Base-by-base conservation (phyloP, 2,329 filamentous ascomycete species). In the Pochonia chlamydosporia region DNA sequence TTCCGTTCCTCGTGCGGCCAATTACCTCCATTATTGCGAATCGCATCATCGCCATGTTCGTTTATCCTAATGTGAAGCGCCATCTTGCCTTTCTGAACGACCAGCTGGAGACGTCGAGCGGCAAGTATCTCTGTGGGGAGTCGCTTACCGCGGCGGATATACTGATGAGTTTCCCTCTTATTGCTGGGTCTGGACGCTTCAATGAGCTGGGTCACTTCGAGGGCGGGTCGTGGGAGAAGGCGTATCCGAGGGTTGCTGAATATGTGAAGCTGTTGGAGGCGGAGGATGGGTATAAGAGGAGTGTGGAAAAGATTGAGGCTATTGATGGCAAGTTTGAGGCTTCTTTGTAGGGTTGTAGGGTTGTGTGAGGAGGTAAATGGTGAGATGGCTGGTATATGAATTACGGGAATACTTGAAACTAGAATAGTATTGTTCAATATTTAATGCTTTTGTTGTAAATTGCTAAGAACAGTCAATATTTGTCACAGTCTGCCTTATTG, bases 1-100 rank as follows among this genome's bases (percentile, higher is more conserved):
- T 79, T 2, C 77, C 77, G 14, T 79, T 78, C 62, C 67, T 76
- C 55, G 62, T 79, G 52, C 72, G 76, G 1, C 76, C 76, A 49
- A 64, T 81, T 48, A 75, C 76, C 3, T 56, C 63, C 16, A 54
- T 69, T 46, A 67, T 78, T 9, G 73, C 71, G 36, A 60, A 64
- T 53, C 62, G 59, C 52, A 56, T 70, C 54, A 67, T 73, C 43
- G 55, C 59, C 43, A 58, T 59, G 44, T 68, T 72, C 50, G 60
- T 78, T 46, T 58, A 70, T 43, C 76, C 75, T 53, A 79, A 77
- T 56, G 54, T 71, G 44, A 69, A 69, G 55, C 62, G 57, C 50
- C 71, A 79, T 54, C 64, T 80, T 21, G 56, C 50, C n/a, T 67
- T 81, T 56, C 55, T 81, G 35, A 74, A 81, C 54, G 59, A 66